Evolutionary conservation across 2,329 filamentous ascomycete genomes (phyloP).

Genomic region (Aspergillus felis): DNA sequence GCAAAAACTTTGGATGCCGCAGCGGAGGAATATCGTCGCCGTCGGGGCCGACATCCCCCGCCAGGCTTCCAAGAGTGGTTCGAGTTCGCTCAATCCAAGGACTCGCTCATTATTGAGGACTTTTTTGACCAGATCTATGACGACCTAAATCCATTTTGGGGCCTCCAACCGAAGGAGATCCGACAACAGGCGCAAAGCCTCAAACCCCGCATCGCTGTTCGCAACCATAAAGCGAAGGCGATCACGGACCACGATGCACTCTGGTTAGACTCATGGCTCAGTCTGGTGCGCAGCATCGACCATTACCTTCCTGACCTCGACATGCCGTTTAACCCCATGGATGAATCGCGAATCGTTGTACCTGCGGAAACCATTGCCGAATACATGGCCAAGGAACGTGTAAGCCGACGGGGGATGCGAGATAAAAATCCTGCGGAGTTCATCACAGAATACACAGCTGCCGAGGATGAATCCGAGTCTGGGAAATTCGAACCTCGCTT

Average conservation of each 20-base stretch:
- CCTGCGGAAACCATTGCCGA: constrained; percentile 44
- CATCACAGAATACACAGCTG: constrained; percentile 10
- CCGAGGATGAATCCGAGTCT: constrained; percentile 5
- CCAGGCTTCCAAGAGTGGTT: constrained; percentile 50
- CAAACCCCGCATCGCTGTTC: constrained; percentile 37
- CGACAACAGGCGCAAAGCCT: constrained; percentile 39
- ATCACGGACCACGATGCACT: constrained; percentile 22
- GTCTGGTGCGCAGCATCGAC: constrained; percentile 36
- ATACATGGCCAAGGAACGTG: constrained; percentile 32
- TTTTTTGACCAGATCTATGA: constrained; percentile 51
- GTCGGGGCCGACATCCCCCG: constrained; percentile 48
- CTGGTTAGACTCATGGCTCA: constrained; percentile 42
- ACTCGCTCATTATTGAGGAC: constrained; percentile 46
- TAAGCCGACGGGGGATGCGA: constrained; percentile 7
- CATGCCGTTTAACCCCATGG: constrained; percentile 48
- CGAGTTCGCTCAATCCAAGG: constrained; percentile 39
- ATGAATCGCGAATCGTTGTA: constrained; percentile 46
- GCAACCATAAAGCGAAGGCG: constrained; percentile 36
- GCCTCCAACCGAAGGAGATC: constrained; percentile 38
- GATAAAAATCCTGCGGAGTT: not conserved
- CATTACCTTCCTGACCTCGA: constrained; percentile 44
- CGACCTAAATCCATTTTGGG: constrained; percentile 50
- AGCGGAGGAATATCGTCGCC: constrained; percentile 40
- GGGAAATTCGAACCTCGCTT: constrained; percentile 13
- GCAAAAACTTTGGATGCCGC: constrained; percentile 35